Percentiles rank a stretch among this genome's conserved stretches.
Evolutionary conservation across 179 eudicot genomes (phyloP).

Genomic region (Vitellaria paradoxa): DNA sequence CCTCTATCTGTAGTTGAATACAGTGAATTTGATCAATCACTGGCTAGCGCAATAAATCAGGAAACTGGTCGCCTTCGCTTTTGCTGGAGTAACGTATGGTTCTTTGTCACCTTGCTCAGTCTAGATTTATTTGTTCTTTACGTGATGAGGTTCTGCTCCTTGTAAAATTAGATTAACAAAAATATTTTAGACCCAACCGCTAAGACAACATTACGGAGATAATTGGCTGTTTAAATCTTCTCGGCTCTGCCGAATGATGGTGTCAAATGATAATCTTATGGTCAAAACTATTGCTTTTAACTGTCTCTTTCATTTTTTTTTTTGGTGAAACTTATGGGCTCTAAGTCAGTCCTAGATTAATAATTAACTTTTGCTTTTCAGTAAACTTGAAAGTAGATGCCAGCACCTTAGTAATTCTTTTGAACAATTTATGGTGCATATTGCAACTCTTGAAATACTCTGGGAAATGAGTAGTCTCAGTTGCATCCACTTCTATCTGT

Average conservation of each 20-base stretch:
- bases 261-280: neutral
- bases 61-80: conserved; percentile 94
- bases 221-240: neutral
- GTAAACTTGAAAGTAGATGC: neutral
- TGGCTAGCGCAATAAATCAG: conserved; percentile 87
- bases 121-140: conserved; percentile 1
- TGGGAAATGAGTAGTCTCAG: neutral
- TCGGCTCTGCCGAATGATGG: neutral
- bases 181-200: neutral
- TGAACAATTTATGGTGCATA: neutral
- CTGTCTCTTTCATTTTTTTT: neutral
- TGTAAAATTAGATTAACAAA: neutral
- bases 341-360: neutral
- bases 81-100: conserved; percentile 96
- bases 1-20: conserved; percentile 94
- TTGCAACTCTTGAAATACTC: neutral
- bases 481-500: conserved; percentile 55
- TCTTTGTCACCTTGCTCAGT: conserved; percentile 6
- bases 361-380: neutral
- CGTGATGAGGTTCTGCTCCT: neutral
- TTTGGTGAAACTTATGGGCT: neutral
- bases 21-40: conserved; percentile 82
- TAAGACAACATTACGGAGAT: neutral
- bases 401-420: neutral
- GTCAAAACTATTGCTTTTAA: neutral